Percentiles rank a stretch among this genome's conserved stretches.
phyloP scores from a whole-genome alignment of 139 green algal genomes.

The Monoraphidium neglectum region DNA sequence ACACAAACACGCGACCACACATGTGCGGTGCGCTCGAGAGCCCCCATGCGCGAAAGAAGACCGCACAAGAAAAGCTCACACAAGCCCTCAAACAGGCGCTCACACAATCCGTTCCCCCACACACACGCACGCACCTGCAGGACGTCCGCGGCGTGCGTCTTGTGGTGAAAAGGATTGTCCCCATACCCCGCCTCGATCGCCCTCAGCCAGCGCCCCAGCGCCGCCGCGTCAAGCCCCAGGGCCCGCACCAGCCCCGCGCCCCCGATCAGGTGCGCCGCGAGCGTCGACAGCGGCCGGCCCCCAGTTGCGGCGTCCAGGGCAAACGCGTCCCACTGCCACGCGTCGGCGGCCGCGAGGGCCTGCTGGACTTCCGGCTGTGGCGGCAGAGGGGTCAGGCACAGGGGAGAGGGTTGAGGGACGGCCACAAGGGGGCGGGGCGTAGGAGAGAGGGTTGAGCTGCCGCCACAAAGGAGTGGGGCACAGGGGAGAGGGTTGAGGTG shows the following conservation, averaged over 20 bases:
- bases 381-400: no score
- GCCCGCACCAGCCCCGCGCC: neutral
- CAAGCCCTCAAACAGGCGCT: neutral
- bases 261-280: neutral
- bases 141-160: slow-evolving; percentile 51
- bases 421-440: no score
- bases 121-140: slow-evolving; percentile 20
- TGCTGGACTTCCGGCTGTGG: no score
- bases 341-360: neutral
- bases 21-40: neutral
- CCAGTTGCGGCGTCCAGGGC: slow-evolving; percentile 19
- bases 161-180: slow-evolving; percentile 58
- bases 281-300: slow-evolving; percentile 31
- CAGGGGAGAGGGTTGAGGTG: no score
- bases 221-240: neutral
- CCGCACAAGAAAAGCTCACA: neutral
- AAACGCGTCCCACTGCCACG: slow-evolving; percentile 43
- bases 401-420: no score
- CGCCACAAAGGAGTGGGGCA: no score
- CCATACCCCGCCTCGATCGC: slow-evolving; percentile 24
- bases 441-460: no score
- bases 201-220: slow-evolving; percentile 5
- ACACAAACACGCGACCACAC: neutral
- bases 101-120: neutral
- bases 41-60: neutral